phyloP scores from a whole-genome alignment of 1,284 basidiomycete species.

The Athelia psychrophila region DNA sequence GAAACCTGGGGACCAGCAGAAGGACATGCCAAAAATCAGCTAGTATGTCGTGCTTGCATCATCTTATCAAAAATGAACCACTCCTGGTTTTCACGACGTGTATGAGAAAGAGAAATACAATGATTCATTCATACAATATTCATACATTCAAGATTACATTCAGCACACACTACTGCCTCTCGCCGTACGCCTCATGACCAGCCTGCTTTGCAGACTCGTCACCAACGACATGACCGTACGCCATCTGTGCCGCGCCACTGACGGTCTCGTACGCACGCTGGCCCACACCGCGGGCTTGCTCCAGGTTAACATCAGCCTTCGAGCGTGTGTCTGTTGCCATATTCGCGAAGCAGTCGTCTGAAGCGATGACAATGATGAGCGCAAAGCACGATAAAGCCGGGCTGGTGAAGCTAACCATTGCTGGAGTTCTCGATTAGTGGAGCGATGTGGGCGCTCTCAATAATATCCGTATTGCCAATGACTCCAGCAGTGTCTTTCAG shows the following conservation, averaged over 20 bases:
- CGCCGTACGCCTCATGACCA: conserved; percentile 32
- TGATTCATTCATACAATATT: too few relatives aligned
- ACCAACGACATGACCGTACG: conserved; percentile 36
- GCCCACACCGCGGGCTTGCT: background rate
- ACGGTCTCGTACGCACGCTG: background rate
- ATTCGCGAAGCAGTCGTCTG: conserved; percentile 45
- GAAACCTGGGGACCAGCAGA: too few relatives aligned
- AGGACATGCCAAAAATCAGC: too few relatives aligned
- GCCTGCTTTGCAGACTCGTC: conserved; percentile 31
- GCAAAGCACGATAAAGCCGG: background rate
- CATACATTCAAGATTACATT: too few relatives aligned
- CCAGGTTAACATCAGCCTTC: conserved; percentile 16
- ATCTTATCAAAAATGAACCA: too few relatives aligned
- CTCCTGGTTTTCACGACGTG: too few relatives aligned
- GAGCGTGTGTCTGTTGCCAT: conserved; percentile 23
- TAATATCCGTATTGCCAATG: conserved; percentile 48
- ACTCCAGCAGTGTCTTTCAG: conserved; percentile 41
- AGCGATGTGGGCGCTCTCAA: conserved; percentile 49
- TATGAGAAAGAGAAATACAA: too few relatives aligned
- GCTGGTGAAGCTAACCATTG: conserved; percentile 26
- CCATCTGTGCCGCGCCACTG: conserved; percentile 33
- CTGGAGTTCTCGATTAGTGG: conserved; percentile 45
- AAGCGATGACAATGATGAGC: background rate
- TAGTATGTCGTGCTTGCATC: too few relatives aligned
- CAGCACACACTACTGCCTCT: conserved; percentile 8